A percentile compares a stretch with the other conserved stretches of the same genome.
Conservation (phyloP, 1,284 basidiomycete species). For the Ganoderma sinense region DNA sequence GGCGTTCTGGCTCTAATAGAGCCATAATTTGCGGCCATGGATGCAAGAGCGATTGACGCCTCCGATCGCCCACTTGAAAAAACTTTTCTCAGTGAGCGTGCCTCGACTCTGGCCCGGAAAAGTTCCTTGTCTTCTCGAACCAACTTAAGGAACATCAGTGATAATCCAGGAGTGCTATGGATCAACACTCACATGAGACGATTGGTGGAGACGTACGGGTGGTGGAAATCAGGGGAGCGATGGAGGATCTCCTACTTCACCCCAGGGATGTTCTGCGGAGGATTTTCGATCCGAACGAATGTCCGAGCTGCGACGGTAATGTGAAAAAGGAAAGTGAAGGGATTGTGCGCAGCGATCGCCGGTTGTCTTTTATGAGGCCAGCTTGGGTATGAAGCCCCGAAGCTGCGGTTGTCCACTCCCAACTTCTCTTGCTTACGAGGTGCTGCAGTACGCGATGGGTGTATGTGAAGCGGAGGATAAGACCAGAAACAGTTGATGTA, state of each 20-base stretch:
- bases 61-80: constrained; percentile 51
- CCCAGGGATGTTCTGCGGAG: constrained; percentile 55
- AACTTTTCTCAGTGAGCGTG: constrained; percentile 49
- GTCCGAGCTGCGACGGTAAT: background rate
- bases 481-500: background rate
- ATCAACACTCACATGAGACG: constrained; percentile 39
- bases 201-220: constrained; percentile 41
- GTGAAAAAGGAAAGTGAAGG: background rate
- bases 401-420: background rate
- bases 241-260: constrained; percentile 64
- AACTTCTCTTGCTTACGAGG: background rate
- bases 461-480: background rate
- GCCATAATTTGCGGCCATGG: constrained; percentile 34
- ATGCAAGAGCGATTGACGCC: constrained; percentile 51
- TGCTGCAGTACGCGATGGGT: background rate
- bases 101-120: constrained; percentile 63
- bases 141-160: background rate
- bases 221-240: constrained; percentile 50
- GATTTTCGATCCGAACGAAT: constrained; percentile 43
- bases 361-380: background rate
- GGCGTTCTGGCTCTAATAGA: constrained; percentile 15
- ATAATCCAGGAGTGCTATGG: background rate
- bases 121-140: constrained; percentile 47
- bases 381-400: background rate
- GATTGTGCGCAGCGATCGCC: background rate